These are phyloP conservation scores for Capronia epimyces DNA, from an alignment of 2,329 filamentous ascomycete genomes.

Conservation along the genomic window DNA sequence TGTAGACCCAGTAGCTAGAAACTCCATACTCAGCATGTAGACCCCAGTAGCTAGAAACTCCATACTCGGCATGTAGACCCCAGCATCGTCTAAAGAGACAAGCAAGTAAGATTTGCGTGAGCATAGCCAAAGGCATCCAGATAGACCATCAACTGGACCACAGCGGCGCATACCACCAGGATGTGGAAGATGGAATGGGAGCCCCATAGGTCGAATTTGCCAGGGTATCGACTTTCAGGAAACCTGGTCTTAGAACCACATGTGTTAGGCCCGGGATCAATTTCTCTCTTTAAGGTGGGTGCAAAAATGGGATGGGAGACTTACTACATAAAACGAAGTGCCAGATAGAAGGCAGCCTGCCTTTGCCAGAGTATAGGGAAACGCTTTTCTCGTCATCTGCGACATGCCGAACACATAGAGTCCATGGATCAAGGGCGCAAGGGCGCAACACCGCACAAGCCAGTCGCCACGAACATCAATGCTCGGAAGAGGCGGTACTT, in stretches of 20 bases:
- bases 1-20: too few relatives aligned
- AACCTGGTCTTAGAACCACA: conserved; percentile 10
- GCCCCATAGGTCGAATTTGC: conserved; percentile 17
- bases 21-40: too few relatives aligned
- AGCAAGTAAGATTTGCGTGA: conserved; percentile 11
- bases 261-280: conserved; percentile 25
- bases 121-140: conserved; percentile 8
- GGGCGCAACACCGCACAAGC: conserved; percentile 25
- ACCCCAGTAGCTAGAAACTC: too few relatives aligned
- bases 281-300: conserved; percentile 13
- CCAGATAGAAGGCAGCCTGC: conserved; percentile 30
- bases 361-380: conserved; percentile 25
- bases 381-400: conserved; percentile 31
- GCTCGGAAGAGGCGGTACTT: conserved; percentile 30
- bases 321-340: conserved; percentile 31
- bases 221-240: conserved; percentile 22
- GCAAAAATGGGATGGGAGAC: conserved; percentile 12
- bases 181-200: conserved; percentile 30
- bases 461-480: conserved; percentile 25
- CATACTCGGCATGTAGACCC: conserved; percentile 7
- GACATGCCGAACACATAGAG: conserved; percentile 30
- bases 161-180: conserved; percentile 28
- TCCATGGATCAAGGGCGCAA: conserved; percentile 31
- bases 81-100: conserved; percentile 2
- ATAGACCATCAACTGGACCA: conserved; percentile 12